phyloP scores from a whole-genome alignment of 1,284 basidiomycete genomes.

The Chondrostereum purpureum region DNA sequence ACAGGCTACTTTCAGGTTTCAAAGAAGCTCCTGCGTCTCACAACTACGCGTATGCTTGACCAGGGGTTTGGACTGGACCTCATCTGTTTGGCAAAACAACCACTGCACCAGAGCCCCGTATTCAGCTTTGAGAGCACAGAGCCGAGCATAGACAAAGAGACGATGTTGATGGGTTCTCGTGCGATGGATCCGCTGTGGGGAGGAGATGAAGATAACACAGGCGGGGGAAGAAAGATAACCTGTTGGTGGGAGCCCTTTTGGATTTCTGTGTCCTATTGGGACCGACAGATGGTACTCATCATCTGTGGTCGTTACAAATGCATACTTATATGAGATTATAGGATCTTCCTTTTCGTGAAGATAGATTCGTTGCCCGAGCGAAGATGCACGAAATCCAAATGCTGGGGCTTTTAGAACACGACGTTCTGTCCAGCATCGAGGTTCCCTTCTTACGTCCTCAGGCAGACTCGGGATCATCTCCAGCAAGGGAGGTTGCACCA shows the following conservation, averaged over 20 bases:
- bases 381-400: conserved; percentile 95
- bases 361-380: conserved; percentile 85
- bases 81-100: conserved; percentile 87
- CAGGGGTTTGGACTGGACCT: conserved; percentile 91
- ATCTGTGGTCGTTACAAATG: not conserved
- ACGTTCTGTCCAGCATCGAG: conserved; percentile 80
- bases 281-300: conserved; percentile 67
- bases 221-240: conserved; percentile 37
- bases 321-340: too few species aligned
- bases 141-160: conserved; percentile 30
- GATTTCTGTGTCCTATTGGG: conserved; percentile 78
- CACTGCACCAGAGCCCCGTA: conserved; percentile 86
- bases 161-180: conserved; percentile 40
- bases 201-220: conserved; percentile 45
- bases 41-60: conserved; percentile 93
- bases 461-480: conserved; percentile 20
- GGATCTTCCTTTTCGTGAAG: conserved; percentile 79
- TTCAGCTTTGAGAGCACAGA: conserved; percentile 72
- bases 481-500: not conserved
- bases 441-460: conserved; percentile 64
- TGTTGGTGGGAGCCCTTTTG: conserved; percentile 88
- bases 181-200: conserved; percentile 78
- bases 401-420: conserved; percentile 86
- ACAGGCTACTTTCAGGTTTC: conserved; percentile 93
- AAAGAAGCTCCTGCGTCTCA: conserved; percentile 85